Conservation (phyloP, 192 early-diverging fungal species). For the Tieghemiomyces parasiticus region DNA sequence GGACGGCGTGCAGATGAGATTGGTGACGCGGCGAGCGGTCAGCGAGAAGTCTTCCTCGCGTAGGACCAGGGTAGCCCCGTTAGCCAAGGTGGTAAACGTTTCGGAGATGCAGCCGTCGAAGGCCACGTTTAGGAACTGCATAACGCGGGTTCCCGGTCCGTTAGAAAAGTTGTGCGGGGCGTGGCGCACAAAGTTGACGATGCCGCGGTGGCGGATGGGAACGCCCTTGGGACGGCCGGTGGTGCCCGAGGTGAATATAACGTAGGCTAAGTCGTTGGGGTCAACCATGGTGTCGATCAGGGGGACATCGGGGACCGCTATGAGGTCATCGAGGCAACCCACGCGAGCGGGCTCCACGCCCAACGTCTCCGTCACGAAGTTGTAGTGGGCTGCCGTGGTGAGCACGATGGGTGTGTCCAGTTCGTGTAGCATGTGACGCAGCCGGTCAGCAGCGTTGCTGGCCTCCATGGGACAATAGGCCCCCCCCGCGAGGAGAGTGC, state of each 20-base stretch:
- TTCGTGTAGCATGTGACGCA: conserved; percentile 1
- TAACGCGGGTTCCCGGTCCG: background rate
- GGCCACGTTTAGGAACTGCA: conserved; percentile 1
- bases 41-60: background rate
- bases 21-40: background rate
- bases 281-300: background rate
- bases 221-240: conserved; percentile 6
- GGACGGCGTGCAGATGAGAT: background rate
- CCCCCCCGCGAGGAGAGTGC: conserved; percentile 1
- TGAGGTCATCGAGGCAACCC: background rate
- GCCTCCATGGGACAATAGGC: background rate
- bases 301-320: background rate
- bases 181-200: background rate
- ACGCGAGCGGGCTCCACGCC: background rate
- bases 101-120: conserved; percentile 6
- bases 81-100: background rate
- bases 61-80: background rate
- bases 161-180: background rate
- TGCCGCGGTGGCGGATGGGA: background rate
- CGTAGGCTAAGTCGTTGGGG: conserved; percentile 1
- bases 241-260: conserved; percentile 8
- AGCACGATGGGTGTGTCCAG: background rate
- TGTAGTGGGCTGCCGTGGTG: background rate
- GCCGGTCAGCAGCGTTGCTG: background rate
- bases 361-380: background rate